Percentiles rank a stretch among this genome's conserved stretches.
phyloP scores from a whole-genome alignment of 1,139 yeast species.

The Diutina ranongensis region DNA sequence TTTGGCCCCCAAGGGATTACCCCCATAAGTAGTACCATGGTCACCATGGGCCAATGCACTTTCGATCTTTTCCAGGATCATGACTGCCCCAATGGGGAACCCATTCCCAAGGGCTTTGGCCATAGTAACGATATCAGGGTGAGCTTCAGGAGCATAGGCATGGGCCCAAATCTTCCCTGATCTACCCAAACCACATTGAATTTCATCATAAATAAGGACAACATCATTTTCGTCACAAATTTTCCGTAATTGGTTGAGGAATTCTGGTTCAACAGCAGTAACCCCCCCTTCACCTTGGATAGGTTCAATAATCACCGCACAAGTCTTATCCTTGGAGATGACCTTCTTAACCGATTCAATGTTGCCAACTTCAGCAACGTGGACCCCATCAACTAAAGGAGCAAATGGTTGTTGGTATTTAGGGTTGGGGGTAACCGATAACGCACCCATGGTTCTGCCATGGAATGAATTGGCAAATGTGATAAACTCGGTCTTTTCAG shows the following conservation, averaged over 20 bases:
- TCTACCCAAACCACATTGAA: conserved; percentile 94
- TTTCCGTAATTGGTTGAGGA: conserved; percentile 52
- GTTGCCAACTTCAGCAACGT: conserved; percentile 50
- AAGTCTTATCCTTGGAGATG: conserved; percentile 57
- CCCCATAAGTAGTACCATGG: conserved; percentile 97
- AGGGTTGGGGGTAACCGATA: conserved; percentile 83
- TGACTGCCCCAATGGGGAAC: conserved; percentile 92
- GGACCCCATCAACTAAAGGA: conserved; percentile 81
- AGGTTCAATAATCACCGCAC: conserved; percentile 93
- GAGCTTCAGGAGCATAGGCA: conserved; percentile 61
- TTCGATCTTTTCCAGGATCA: conserved; percentile 74
- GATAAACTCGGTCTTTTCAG: conserved; percentile 60
- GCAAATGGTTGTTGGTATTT: conserved; percentile 87
- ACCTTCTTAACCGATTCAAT: conserved; percentile 44
- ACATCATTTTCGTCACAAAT: conserved; percentile 65
- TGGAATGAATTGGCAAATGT: conserved; percentile 88
- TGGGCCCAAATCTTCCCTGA: conserved; percentile 95
- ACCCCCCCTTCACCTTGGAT: conserved; percentile 98
- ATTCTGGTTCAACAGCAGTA: conserved; percentile 50
- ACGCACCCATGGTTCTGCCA: conserved; percentile 90
- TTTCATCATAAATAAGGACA: conserved; percentile 82
- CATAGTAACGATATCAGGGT: conserved; percentile 87
- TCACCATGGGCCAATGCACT: conserved; percentile 72
- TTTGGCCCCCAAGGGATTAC: conserved; percentile 85
- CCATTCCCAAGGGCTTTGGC: conserved; percentile 98